These are phyloP conservation scores for Pseudogymnoascus sp. DNA, from an alignment of 2,329 filamentous ascomycete species.

Conservation along the genomic window DNA sequence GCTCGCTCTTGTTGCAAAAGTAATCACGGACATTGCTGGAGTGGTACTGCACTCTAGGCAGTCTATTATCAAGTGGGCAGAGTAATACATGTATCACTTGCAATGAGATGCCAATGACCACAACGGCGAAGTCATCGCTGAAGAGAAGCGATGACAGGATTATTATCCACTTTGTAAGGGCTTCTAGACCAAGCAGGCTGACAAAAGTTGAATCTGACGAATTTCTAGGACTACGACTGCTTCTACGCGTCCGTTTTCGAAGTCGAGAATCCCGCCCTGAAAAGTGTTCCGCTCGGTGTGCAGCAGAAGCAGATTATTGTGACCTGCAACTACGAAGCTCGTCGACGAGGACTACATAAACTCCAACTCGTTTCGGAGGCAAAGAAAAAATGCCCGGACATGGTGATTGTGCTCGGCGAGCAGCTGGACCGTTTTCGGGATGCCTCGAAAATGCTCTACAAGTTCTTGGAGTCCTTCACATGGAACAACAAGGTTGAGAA, in stretches of 20 bases:
- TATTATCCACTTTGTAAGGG: conserved; percentile 72
- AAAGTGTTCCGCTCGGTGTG: conserved; percentile 68
- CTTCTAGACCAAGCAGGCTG: conserved; percentile 17
- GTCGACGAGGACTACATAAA: conserved; percentile 67
- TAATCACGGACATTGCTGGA: background rate
- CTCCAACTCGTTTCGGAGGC: conserved; percentile 81
- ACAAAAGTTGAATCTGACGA: conserved; percentile 16
- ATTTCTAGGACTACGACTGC: conserved; percentile 67
- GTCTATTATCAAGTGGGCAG: background rate
- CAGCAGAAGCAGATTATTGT: conserved; percentile 90
- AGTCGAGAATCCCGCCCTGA: conserved; percentile 68
- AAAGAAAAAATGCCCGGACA: conserved; percentile 70
- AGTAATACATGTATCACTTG: background rate
- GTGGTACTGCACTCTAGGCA: background rate
- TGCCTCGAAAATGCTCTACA: conserved; percentile 74
- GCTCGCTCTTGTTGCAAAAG: background rate
- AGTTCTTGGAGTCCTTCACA: conserved; percentile 63
- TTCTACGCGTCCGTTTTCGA: conserved; percentile 91
- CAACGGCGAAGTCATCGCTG: background rate
- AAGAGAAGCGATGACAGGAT: conserved; percentile 57
- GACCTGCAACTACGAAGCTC: conserved; percentile 90
- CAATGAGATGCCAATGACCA: conserved; percentile 5
- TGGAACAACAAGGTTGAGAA: conserved; percentile 77
- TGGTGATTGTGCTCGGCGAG: conserved; percentile 81
- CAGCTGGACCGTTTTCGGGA: conserved; percentile 80